Evolutionary conservation across 805 yeast species (phyloP).

Genomic region (Metschnikowia koreensis): DNA sequence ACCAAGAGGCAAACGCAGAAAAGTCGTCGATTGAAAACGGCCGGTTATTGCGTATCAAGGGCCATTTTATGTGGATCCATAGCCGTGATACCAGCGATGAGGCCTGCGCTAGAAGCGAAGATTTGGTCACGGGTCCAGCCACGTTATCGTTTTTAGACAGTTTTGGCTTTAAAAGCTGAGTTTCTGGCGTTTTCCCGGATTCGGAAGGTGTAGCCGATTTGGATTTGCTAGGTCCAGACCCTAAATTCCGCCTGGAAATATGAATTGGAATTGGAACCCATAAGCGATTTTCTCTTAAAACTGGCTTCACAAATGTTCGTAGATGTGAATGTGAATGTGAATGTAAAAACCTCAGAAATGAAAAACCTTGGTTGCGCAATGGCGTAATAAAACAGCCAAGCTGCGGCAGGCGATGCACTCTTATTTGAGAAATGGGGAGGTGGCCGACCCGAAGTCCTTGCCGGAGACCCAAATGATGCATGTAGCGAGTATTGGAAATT

Average conservation of each 20-base stretch:
- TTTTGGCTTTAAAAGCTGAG: neutral
- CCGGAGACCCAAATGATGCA: neutral
- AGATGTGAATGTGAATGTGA: too few species aligned
- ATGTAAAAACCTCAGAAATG: neutral
- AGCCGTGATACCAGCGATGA: conserved; percentile 30
- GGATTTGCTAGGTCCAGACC: neutral
- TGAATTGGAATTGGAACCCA: neutral
- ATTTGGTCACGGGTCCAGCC: conserved; percentile 7
- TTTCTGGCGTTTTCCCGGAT: neutral
- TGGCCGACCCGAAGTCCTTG: neutral
- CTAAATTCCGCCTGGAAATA: neutral
- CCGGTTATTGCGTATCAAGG: conserved; percentile 45
- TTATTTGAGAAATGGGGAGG: neutral
- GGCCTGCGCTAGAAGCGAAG: conserved; percentile 29
- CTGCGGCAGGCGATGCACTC: neutral
- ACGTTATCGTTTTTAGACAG: too few species aligned
- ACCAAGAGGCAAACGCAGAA: conserved; percentile 56
- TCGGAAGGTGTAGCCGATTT: neutral
- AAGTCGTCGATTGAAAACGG: conserved; percentile 51
- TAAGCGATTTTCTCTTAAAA: neutral
- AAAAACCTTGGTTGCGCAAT: neutral
- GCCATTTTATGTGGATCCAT: conserved; percentile 46
- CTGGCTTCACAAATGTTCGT: neutral
- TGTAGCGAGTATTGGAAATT: neutral
- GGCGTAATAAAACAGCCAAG: neutral